Evolutionary conservation across 2,329 filamentous ascomycete genomes (phyloP), one percentile per base, ranked within the genome.

Genomic region (Coniochaeta prunicola): DNA sequence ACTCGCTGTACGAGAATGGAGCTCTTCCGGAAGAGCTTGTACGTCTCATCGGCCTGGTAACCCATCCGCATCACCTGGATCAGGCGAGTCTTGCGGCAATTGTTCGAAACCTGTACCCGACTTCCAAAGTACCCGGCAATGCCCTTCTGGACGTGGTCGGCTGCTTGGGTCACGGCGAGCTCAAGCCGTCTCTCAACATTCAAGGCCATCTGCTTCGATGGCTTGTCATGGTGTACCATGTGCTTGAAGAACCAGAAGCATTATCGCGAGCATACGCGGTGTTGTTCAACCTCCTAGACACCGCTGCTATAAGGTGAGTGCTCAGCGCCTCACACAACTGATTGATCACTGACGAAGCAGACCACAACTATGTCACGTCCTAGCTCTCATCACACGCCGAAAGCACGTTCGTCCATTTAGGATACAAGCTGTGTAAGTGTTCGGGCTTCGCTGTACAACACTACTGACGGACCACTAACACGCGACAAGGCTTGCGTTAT

Each of bases 351-450:
- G 19, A 40, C 38, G 19, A n/a, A 9, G 58, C 33, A 82, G 83
- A 59, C 76, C 82, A 12, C 78, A 81, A 62, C 70, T 94, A 56
- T 92, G 90, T 67, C 90, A 96, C 73, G 72, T 96, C 36, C 77
- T 96, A 24, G 91, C 89, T 3, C 72, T 93, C 31, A 84, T 93
- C 53, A 96, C 91, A 53, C 80, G 90, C 59, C 85, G 91, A 59
- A 91, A 86, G 68, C 91, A 96, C 73, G 91, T 96, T 50, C 86
- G 88, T 63, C 90, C 90, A 1, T 92, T 91, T 68, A 82, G 91
- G 60, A 92, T 96, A 60, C 90, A 96, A 68, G 77, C 85, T 48
- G 75, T 96, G 84, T 88, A 68, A 69, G 83, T 71, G 30, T 12
- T 9, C 30, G 7, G 7, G 17, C 53, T 9, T 36, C 24, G 8